These are phyloP conservation scores for Cyberlindnera americana DNA, from an alignment of 805 yeast species.

Conservation along the genomic window DNA sequence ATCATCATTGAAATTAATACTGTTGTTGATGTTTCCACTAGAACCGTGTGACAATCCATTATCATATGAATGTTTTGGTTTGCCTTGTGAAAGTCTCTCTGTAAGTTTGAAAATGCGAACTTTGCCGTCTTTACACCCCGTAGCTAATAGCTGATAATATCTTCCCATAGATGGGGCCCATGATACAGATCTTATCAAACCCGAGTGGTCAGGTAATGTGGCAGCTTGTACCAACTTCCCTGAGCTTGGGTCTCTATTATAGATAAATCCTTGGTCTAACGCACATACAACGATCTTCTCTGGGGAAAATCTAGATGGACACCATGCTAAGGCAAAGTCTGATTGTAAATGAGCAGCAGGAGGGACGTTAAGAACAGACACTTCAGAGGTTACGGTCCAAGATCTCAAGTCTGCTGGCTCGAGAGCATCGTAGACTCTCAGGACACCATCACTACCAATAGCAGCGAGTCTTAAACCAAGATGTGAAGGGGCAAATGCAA, in stretches of 20 bases:
- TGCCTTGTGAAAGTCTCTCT: constrained; percentile 33
- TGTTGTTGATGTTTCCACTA: too few relatives aligned
- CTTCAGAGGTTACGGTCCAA: constrained; percentile 78
- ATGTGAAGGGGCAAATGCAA: constrained; percentile 85
- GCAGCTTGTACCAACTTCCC: constrained; percentile 56
- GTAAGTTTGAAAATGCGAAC: constrained; percentile 79
- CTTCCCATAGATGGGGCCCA: constrained; percentile 99
- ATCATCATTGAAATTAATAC: constrained; percentile 3
- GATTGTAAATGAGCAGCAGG: constrained; percentile 82
- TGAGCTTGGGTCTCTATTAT: constrained; percentile 43
- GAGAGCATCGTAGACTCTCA: constrained; percentile 80
- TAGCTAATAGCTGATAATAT: constrained; percentile 82
- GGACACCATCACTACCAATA: constrained; percentile 83
- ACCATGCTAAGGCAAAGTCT: constrained; percentile 85
- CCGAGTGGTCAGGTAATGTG: constrained; percentile 77
- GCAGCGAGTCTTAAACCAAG: constrained; percentile 79
- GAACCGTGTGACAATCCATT: not conserved
- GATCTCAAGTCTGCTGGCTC: constrained; percentile 85
- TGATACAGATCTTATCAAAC: constrained; percentile 79
- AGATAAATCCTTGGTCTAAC: constrained; percentile 82
- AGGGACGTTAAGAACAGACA: constrained; percentile 60
- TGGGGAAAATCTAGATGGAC: constrained; percentile 76
- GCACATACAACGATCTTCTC: constrained; percentile 85
- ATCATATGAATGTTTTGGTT: constrained; percentile 4
- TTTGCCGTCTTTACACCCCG: constrained; percentile 93